Evolutionary conservation across 306 rosid species (phyloP).

Genomic region (Begonia masoniana): DNA sequence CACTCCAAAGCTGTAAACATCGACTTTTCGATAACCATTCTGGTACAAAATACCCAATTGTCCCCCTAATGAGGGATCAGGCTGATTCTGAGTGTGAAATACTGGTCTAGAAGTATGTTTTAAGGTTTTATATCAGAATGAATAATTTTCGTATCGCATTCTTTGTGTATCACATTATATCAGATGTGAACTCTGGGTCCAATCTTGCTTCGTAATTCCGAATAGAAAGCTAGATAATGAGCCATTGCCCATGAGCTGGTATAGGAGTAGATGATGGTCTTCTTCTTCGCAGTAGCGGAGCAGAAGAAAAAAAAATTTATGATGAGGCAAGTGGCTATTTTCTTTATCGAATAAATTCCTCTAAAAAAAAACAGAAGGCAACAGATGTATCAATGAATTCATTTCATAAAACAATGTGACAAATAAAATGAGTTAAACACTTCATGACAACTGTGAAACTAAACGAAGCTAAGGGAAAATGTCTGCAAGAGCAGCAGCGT

Average conservation of each 20-base stretch:
- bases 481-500: not conserved
- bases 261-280: slow-evolving; percentile 1
- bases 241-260: slow-evolving; percentile 10
- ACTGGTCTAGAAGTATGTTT: slow-evolving; percentile 11
- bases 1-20: slow-evolving; percentile 16
- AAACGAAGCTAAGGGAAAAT: no score
- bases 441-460: no score
- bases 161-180: no score
- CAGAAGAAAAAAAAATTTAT: not conserved
- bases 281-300: slow-evolving; percentile 10
- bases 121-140: slow-evolving; percentile 21
- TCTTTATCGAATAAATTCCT: no score
- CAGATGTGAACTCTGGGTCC: slow-evolving; percentile 13
- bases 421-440: no score
- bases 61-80: no score
- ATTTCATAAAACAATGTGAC: no score
- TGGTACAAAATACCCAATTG: slow-evolving; percentile 16
- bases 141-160: slow-evolving; percentile 19
- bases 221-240: slow-evolving; percentile 8
- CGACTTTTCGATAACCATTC: slow-evolving; percentile 13
- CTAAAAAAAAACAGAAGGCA: no score
- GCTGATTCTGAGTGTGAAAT: slow-evolving; percentile 6
- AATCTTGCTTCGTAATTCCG: not conserved
- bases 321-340: no score
- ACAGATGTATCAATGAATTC: no score